Evolutionary conservation across 768 basidiomycete species (phyloP).

Genomic region (Tephrocybe rancida): DNA sequence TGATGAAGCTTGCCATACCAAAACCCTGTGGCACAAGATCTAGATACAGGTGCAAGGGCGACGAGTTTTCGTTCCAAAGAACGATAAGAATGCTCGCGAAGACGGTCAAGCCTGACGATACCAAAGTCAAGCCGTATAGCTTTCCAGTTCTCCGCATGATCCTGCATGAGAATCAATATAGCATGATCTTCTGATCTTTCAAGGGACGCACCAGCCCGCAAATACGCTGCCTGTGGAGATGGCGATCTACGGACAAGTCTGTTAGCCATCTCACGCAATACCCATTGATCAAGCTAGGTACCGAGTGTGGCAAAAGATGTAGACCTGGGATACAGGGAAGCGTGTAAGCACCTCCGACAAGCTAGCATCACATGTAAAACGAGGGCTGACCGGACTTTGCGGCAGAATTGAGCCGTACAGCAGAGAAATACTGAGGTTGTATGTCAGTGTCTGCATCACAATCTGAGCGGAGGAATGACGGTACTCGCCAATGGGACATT

Average conservation of each 20-base stretch:
- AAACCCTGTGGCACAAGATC: slow-evolving; percentile 83
- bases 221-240: slow-evolving; percentile 84
- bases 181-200: slow-evolving; percentile 4
- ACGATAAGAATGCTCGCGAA: slow-evolving; percentile 62
- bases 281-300: slow-evolving; percentile 36
- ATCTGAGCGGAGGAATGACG: slow-evolving; percentile 3
- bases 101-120: slow-evolving; percentile 62
- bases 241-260: slow-evolving; percentile 57
- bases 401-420: slow-evolving; percentile 70
- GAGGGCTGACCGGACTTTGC: slow-evolving; percentile 66
- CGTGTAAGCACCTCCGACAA: slow-evolving; percentile 13
- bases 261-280: slow-evolving; percentile 19
- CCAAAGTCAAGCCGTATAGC: slow-evolving; percentile 74
- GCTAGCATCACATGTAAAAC: slow-evolving; percentile 10
- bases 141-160: slow-evolving; percentile 86
- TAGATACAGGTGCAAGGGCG: slow-evolving; percentile 68
- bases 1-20: slow-evolving; percentile 83
- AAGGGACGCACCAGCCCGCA: slow-evolving; percentile 72
- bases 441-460: slow-evolving; percentile 5
- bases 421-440: slow-evolving; percentile 74
- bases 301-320: slow-evolving; percentile 90
- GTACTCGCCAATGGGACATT: slow-evolving; percentile 76
- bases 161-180: slow-evolving; percentile 43
- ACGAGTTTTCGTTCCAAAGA: slow-evolving; percentile 66
- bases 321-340: slow-evolving; percentile 49